Evolutionary conservation across 2,329 filamentous ascomycete species (phyloP), one percentile per base, ranked within the genome.

Genomic region (Dothistroma pini): DNA sequence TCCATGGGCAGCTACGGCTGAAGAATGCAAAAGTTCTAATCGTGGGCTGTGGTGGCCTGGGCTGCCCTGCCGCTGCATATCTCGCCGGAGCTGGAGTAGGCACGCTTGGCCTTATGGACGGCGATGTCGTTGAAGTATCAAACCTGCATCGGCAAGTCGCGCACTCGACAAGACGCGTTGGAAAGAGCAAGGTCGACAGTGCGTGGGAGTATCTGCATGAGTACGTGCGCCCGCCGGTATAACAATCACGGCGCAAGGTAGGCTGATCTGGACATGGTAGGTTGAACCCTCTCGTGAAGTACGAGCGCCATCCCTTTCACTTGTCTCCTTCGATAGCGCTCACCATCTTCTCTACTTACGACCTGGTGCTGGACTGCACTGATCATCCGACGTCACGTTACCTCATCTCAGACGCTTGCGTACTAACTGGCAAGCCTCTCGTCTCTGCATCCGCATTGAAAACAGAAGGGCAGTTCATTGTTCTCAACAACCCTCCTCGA

Each of bases 111-210:
- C 79, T 99, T 8, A 85, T 95, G 25, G 95, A 99, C 72, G 92
- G 89, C 3, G 95, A 99, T 75, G 81, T 81, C 0, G 93, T 99
- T 32, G 95, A 97, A 73, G 78, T 83, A 16, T 96, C 92, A 31
- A 99, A 99, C 72, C 81, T 99, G 14, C 95, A 97, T 78, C 87
- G 95, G 0, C 95, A 99, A 76, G 86, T 97, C 55, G 84, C 92
- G 34, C 93, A 99, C 74, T 83, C 83, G 2, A 89, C 86, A 0
- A 78, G 80, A 2, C 84, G 85, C 56, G 85, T 96, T 4, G 90
- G 90, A 11, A 84, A 84, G 79, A 81, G 80, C 60, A 97, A 97
- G 76, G 91, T 95, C 2, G 85, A 91, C 58, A 96, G 91, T 72
- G 89, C 73, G 11, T 74, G 76, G 59, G 71, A 76, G 48, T 75